Base-by-base conservation (phyloP, 1,284 basidiomycete species). In the Salmacisia buchloeana region DNA sequence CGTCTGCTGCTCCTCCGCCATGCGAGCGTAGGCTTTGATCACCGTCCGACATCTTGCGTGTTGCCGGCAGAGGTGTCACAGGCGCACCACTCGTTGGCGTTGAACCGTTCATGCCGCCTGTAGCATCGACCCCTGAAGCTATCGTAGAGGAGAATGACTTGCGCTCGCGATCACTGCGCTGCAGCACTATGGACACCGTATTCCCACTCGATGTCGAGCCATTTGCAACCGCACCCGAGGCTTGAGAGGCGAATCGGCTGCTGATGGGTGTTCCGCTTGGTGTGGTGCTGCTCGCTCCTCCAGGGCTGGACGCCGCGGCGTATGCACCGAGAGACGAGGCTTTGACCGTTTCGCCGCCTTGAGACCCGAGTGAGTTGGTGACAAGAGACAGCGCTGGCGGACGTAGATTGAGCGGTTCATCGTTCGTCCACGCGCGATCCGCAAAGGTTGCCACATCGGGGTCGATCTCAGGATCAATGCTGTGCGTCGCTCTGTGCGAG, bases 401-500 rank as follows among this genome's bases (percentile, higher is more conserved):
- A 15, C 39, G 39, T 21, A 43, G 23, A 18, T 43, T 43, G 18
- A 43, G 18, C 39, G 39, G 23, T 18, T 54, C 49, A 9, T 54
- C 49, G 13, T 54, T 31, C 18, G 29, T 31, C 49, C 49, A 54
- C 25, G 49, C 49, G 13, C 29, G 49, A n/a, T 54, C 49, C 29
- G 49, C 49, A 33, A 54, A 54, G 27, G 31, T 27, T 15, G 49
- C 49, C 49, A 54, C 15, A 31, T 54, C 49, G 12, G 49, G 49
- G 21, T 54, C 49, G 15, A 54, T 27, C 27, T 54, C 49, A n/a
- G 49, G 49, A 33, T 54, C 49, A 31, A 54, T 9, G 21, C 49
- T 54, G 49, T 31, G 34, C 18, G 23, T 54, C 6, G 27, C 27
- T 33, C 34, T 27, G 29, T 54, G 49, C 13, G 41, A 15, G 41